Percentiles rank a stretch among this genome's conserved stretches.
Evolutionary conservation across 1,284 basidiomycete genomes (phyloP).

Genomic region (Rhizopogon hawkerae): DNA sequence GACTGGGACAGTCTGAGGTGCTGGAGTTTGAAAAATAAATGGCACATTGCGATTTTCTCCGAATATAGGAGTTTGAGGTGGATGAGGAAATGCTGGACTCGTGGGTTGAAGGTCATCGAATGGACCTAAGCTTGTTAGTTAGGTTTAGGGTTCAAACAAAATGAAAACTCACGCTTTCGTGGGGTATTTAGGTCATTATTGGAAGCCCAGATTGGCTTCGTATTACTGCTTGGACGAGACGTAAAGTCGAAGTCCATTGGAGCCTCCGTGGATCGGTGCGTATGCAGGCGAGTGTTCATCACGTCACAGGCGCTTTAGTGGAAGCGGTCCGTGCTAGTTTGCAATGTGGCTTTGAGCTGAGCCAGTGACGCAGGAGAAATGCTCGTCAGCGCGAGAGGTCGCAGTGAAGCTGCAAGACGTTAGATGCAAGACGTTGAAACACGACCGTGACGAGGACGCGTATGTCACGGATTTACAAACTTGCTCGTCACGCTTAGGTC

Average conservation of each 20-base stretch:
- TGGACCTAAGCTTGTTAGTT: conserved; percentile 35
- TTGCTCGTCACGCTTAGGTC: background rate
- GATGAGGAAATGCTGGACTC: conserved; percentile 34
- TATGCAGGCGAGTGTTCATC: conserved; percentile 22
- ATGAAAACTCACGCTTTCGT: conserved; percentile 51
- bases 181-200: conserved; percentile 41
- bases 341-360: background rate
- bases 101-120: conserved; percentile 44
- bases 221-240: conserved; percentile 37
- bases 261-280: conserved; percentile 56
- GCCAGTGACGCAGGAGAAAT: too few species aligned
- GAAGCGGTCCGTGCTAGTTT: background rate
- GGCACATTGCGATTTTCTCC: conserved; percentile 56
- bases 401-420: background rate
- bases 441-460: background rate
- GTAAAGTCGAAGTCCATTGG: conserved; percentile 78
- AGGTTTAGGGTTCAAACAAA: conserved; percentile 4
- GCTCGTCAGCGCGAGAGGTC: background rate
- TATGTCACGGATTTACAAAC: background rate
- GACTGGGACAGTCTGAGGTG: conserved; percentile 37
- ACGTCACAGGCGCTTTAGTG: background rate
- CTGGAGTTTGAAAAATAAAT: conserved; percentile 58
- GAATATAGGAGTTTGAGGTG: conserved; percentile 44
- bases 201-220: conserved; percentile 51
- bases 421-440: background rate